A percentile compares a stretch with the other conserved stretches of the same genome.
Evolutionary conservation across 1,284 basidiomycete genomes (phyloP).

Genomic region (Papiliotrema fonsecae): DNA sequence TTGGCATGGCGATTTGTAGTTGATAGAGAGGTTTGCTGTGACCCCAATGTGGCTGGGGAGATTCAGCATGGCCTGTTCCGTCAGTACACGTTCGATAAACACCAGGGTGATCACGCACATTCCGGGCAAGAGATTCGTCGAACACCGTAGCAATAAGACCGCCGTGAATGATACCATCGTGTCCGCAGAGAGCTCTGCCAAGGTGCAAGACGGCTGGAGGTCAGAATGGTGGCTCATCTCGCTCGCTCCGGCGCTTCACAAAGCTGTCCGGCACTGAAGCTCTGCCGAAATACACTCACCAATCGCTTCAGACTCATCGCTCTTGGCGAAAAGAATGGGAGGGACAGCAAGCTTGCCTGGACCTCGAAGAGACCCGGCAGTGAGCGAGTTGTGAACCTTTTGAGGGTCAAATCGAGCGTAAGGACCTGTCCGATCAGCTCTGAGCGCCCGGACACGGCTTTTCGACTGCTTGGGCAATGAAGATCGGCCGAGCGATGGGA

Average conservation of each 20-base stretch:
- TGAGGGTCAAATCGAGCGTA: slow-evolving; percentile 62
- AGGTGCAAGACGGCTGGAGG: slow-evolving; percentile 64
- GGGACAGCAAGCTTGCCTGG: slow-evolving; percentile 75
- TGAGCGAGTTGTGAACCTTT: slow-evolving; percentile 68
- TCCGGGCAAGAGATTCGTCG: slow-evolving; percentile 79
- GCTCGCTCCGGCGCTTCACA: too few relatives aligned
- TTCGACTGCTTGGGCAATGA: too few relatives aligned
- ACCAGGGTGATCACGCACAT: slow-evolving; percentile 50
- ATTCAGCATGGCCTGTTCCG: slow-evolving; percentile 66
- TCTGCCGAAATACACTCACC: too few relatives aligned
- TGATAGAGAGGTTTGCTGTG: slow-evolving; percentile 72
- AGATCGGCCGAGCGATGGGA: too few relatives aligned
- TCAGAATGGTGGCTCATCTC: too few relatives aligned
- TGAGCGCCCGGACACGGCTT: too few relatives aligned
- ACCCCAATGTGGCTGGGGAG: slow-evolving; percentile 88
- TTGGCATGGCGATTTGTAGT: slow-evolving; percentile 72
- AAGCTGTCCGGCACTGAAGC: too few relatives aligned
- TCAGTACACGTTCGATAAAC: too few relatives aligned
- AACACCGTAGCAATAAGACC: slow-evolving; percentile 84
- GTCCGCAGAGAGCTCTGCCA: slow-evolving; percentile 76
- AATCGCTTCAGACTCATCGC: slow-evolving; percentile 67
- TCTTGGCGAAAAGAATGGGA: slow-evolving; percentile 67
- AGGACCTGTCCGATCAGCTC: slow-evolving; percentile 57
- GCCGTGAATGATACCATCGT: slow-evolving; percentile 91
- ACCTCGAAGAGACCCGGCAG: slow-evolving; percentile 75